Conservation (phyloP, 2,329 filamentous ascomycete genomes). For the Ascochyta lentis region DNA sequence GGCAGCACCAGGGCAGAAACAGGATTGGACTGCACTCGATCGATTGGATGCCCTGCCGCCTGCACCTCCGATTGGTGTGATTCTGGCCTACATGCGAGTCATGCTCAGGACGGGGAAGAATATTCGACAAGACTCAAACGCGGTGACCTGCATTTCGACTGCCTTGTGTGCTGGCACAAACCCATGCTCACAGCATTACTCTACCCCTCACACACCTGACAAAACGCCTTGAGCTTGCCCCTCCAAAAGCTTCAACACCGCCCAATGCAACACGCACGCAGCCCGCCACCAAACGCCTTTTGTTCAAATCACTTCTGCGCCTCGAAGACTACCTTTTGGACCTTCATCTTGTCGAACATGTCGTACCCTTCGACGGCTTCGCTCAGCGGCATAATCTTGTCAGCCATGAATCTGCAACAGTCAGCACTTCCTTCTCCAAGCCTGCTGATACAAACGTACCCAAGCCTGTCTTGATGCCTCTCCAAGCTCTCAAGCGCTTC, state of each 20-base stretch:
- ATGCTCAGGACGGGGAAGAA: slow-evolving; percentile 2
- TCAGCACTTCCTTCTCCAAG: background rate
- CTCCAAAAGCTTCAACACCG: background rate
- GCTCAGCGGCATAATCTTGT: slow-evolving; percentile 59
- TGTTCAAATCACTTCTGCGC: slow-evolving; percentile 43
- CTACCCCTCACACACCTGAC: background rate
- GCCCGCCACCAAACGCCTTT: background rate
- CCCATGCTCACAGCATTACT: background rate
- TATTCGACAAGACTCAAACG: background rate
- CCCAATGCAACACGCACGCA: slow-evolving; percentile 4
- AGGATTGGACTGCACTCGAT: slow-evolving; percentile 4
- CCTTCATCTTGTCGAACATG: slow-evolving; percentile 61
- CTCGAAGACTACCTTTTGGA: slow-evolving; percentile 61
- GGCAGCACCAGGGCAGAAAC: slow-evolving; percentile 13
- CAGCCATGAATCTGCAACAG: slow-evolving; percentile 56
- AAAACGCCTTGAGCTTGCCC: background rate
- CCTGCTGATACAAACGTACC: slow-evolving; percentile 35
- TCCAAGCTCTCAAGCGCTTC: slow-evolving; percentile 54
- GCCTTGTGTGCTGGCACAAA: background rate
- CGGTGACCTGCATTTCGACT: background rate
- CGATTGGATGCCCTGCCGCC: slow-evolving; percentile 12
- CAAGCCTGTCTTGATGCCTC: slow-evolving; percentile 58
- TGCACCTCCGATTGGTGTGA: slow-evolving; percentile 12
- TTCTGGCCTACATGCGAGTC: slow-evolving; percentile 4
- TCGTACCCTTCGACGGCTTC: slow-evolving; percentile 60